phyloP scores from a whole-genome alignment of 495 filamentous ascomycete genomes.

The Aeminium ludgeri region DNA sequence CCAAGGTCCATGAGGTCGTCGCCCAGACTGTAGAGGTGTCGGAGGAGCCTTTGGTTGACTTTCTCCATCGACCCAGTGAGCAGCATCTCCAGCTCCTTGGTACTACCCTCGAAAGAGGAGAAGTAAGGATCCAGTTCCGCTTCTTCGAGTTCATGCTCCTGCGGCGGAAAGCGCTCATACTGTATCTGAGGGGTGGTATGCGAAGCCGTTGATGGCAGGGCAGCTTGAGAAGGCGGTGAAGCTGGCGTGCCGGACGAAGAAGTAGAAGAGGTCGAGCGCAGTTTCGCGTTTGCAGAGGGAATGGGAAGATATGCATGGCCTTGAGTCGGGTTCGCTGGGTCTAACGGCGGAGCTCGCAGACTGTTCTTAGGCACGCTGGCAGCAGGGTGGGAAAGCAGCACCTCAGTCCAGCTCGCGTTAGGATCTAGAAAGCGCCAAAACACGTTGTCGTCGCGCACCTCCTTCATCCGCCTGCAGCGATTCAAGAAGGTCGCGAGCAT shows the following conservation, averaged over 20 bases:
- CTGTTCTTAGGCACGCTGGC: constrained; percentile 83
- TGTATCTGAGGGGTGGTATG: constrained; percentile 46
- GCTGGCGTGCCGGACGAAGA: constrained; percentile 36
- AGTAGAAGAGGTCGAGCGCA: constrained; percentile 42
- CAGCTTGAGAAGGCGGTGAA: constrained; percentile 29
- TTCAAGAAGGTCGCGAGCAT: constrained; percentile 95
- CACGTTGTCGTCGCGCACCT: constrained; percentile 82
- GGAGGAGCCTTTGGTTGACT: constrained; percentile 77
- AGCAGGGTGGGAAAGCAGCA: constrained; percentile 75
- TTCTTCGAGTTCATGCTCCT: constrained; percentile 57
- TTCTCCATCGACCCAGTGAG: constrained; percentile 88
- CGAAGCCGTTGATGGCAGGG: constrained; percentile 35
- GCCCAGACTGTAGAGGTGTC: constrained; percentile 64
- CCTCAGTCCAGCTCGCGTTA: constrained; percentile 96
- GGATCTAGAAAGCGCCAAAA: constrained; percentile 97
- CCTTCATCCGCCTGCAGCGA: constrained; percentile 79
- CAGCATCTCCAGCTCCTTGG: constrained; percentile 69
- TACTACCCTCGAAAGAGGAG: constrained; percentile 71
- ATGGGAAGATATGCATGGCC: constrained; percentile 79
- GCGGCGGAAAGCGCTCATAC: constrained; percentile 70
- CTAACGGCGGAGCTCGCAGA: constrained; percentile 80
- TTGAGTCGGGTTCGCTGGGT: constrained; percentile 77
- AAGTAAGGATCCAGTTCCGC: constrained; percentile 93
- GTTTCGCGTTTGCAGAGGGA: constrained; percentile 66
- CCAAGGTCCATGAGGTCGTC: constrained; percentile 83